These are phyloP conservation scores for Penicillium vulpinum DNA, from an alignment of 2,329 filamentous ascomycete genomes.

Conservation along the genomic window DNA sequence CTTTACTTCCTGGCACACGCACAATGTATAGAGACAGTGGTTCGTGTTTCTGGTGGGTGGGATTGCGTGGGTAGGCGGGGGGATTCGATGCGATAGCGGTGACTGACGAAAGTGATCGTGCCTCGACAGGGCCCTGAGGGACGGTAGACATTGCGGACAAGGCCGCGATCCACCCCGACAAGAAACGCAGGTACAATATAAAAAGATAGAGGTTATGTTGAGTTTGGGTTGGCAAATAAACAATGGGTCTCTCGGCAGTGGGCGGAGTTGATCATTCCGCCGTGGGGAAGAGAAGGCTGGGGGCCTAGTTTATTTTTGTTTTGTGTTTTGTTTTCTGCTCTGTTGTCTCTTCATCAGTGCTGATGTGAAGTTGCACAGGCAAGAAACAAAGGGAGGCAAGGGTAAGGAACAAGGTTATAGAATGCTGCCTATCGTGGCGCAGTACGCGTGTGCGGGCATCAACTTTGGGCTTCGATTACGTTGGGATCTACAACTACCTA, in stretches of 20 bases:
- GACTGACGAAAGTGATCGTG: conserved; percentile 76
- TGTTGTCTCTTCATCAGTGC: not conserved
- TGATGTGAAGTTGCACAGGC: not conserved
- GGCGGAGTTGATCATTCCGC: conserved; percentile 11
- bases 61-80: conserved; percentile 78
- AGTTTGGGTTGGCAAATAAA: conserved; percentile 14
- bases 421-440: conserved; percentile 27
- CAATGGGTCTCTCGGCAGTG: conserved; percentile 22
- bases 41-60: conserved; percentile 66
- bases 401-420: conserved; percentile 10
- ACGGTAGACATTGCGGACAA: conserved; percentile 27
- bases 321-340: not conserved
- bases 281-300: not conserved
- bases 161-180: conserved; percentile 27
- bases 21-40: conserved; percentile 87
- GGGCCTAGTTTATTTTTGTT: not conserved
- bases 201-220: not conserved
- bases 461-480: conserved; percentile 8
- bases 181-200: not conserved
- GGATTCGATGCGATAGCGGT: conserved; percentile 82
- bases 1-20: conserved; percentile 85
- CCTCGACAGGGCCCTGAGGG: conserved; percentile 61
- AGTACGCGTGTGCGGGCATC: conserved; percentile 18
- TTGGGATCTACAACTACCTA: conserved; percentile 11
- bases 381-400: conserved; percentile 15